Evolutionary conservation across 352 stramenopile genomes (phyloP).

Genomic region (Phytophthora quininea): DNA sequence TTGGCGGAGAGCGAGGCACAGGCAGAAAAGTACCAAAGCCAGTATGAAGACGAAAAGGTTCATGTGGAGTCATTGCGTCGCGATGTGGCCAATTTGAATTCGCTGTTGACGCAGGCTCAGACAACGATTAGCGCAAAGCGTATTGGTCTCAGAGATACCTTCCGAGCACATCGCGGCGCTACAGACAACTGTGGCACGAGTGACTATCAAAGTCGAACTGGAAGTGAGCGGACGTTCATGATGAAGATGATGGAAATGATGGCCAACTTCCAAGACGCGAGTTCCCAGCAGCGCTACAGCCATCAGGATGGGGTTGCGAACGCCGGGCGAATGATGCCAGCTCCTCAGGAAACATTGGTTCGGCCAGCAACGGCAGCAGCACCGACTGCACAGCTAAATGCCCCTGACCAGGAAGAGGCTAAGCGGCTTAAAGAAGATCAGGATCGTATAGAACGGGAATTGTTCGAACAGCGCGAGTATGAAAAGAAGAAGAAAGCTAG

Average conservation of each 20-base stretch:
- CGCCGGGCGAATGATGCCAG: neutral
- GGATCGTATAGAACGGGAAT: slow-evolving; percentile 46
- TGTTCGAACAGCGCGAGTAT: slow-evolving; percentile 58
- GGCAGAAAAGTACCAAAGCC: slow-evolving; percentile 63
- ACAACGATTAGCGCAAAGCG: slow-evolving; percentile 54
- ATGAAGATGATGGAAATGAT: slow-evolving; percentile 80
- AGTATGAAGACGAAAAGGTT: slow-evolving; percentile 82
- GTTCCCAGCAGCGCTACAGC: neutral
- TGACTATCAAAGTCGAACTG: slow-evolving; percentile 2
- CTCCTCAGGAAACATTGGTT: neutral
- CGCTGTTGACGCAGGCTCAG: slow-evolving; percentile 67
- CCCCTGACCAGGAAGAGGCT: slow-evolving; percentile 55
- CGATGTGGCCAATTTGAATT: slow-evolving; percentile 67
- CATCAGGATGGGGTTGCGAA: neutral
- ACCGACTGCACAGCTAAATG: slow-evolving; percentile 1
- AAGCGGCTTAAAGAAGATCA: slow-evolving; percentile 42
- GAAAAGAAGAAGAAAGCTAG: slow-evolving; percentile 44
- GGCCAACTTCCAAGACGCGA: slow-evolving; percentile 30
- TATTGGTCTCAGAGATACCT: slow-evolving; percentile 15
- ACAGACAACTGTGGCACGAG: slow-evolving; percentile 2
- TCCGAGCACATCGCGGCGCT: slow-evolving; percentile 10
- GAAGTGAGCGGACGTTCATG: slow-evolving; percentile 49
- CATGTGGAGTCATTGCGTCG: slow-evolving; percentile 73
- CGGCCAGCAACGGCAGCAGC: neutral
- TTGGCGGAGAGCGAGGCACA: slow-evolving; percentile 57